Evolutionary conservation across 2,329 filamentous ascomycete species (phyloP).

Genomic region (Pseudophaeomoniella oleicola): DNA sequence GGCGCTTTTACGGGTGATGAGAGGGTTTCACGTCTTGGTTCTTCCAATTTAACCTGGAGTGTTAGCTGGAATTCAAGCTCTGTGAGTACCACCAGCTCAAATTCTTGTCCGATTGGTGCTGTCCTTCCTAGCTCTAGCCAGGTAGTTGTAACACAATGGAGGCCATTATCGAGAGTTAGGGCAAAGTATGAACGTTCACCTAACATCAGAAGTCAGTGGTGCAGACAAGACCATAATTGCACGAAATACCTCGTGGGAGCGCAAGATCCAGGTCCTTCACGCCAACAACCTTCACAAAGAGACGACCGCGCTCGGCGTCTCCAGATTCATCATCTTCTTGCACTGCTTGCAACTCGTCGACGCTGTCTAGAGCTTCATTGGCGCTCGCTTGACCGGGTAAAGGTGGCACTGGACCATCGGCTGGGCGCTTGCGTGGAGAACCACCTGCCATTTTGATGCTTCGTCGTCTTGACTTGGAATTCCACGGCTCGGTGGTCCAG

Average conservation of each 20-base stretch:
- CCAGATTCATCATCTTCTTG: constrained; percentile 53
- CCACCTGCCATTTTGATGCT: constrained; percentile 44
- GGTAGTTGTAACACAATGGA: constrained; percentile 93
- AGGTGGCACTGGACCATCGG: constrained; percentile 58
- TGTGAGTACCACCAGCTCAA: constrained; percentile 90
- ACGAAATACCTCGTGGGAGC: constrained; percentile 64
- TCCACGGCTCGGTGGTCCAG: constrained; percentile 97
- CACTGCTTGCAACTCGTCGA: constrained; percentile 53
- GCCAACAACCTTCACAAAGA: constrained; percentile 98
- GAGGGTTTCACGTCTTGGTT: constrained; percentile 46
- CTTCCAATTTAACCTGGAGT: constrained; percentile 84
- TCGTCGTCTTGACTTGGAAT: constrained; percentile 57
- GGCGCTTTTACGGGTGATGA: constrained; percentile 20
- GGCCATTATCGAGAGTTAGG: constrained; percentile 90
- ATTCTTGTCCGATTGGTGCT: constrained; percentile 93
- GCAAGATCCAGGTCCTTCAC: constrained; percentile 92
- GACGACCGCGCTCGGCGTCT: constrained; percentile 69
- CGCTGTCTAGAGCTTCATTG: constrained; percentile 43
- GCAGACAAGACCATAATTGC: background rate
- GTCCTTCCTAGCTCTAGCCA: constrained; percentile 87
- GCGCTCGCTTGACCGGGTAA: constrained; percentile 77
- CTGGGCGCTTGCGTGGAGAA: constrained; percentile 47
- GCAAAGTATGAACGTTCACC: constrained; percentile 89
- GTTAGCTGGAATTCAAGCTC: constrained; percentile 98
- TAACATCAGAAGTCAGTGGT: constrained; percentile 23